A percentile compares a stretch with the other conserved stretches of the same genome.
phyloP scores from a whole-genome alignment of 331 rosid species.

The Pyracantha coccinea region DNA sequence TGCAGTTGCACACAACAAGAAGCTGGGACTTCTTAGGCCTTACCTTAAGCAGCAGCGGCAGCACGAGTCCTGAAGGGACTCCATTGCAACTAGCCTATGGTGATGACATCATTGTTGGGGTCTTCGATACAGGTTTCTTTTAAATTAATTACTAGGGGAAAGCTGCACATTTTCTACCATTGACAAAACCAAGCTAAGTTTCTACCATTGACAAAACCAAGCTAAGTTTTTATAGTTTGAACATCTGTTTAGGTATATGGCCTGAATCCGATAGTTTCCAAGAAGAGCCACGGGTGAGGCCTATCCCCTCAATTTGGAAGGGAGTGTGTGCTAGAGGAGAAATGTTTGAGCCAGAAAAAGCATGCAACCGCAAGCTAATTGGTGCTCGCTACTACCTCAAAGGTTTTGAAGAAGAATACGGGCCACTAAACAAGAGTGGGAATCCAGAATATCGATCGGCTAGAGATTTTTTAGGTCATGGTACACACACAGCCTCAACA shows the following conservation, averaged over 20 bases:
- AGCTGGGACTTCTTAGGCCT: conserved; percentile 59
- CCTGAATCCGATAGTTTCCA: conserved; percentile 48
- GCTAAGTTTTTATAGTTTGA: not conserved
- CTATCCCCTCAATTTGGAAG: conserved; percentile 44
- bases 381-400: conserved; percentile 48
- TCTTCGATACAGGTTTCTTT: conserved; percentile 44
- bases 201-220: not conserved
- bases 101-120: conserved; percentile 33
- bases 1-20: conserved; percentile 43
- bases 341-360: conserved; percentile 30
- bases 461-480: conserved; percentile 47
- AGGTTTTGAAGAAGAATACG: conserved; percentile 39
- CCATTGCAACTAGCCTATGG: conserved; percentile 30
- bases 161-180: not conserved
- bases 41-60: conserved; percentile 20
- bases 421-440: conserved; percentile 20
- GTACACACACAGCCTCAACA: conserved; percentile 60
- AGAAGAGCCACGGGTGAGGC: conserved; percentile 25
- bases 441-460: conserved; percentile 36
- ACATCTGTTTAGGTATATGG: conserved; percentile 39
- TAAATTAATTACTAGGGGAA: not conserved
- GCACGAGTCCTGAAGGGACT: not conserved
- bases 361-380: conserved; percentile 50
- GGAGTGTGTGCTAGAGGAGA: conserved; percentile 42
- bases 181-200: not conserved